Evolutionary conservation across 768 basidiomycete species (phyloP), one percentile per base, ranked within the genome.

Genomic region (Coprinopsis marcescibilis): DNA sequence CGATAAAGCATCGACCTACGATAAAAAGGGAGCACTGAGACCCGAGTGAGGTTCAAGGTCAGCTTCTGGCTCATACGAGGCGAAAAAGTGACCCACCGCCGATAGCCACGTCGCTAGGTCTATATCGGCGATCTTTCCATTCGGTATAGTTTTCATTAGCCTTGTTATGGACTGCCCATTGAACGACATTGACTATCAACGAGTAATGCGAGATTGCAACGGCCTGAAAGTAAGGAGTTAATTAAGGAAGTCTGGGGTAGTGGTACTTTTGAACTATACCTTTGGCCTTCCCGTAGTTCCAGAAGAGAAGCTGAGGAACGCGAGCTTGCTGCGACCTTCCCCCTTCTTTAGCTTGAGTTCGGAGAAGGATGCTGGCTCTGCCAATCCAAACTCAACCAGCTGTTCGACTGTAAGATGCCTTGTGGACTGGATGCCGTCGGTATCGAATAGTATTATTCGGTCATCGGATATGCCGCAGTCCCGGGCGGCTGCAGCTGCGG

Each of bases 261-360:
- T 37, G 29, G 8, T 32, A 32, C n/a, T 32, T n/a, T 32, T 13
- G 14, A 32, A 8, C 14, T 39, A 17, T 33, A 80, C 81, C 76
- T 88, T 85, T 0, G 86, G 85, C 50, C 68, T 76, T 0, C 86
- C 85, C 2, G 86, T 89, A 0, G 85, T 89, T 47, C 76, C 76
- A 17, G 84, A 85, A 0, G 84, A 86, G 57, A 87, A 87, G 57
- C 73, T 79, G 21, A 86, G 63, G 50, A 86, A 78, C 0, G 86
- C 85, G 12, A 87, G 57, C 57, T 84, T 88, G 10, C 73, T 81
- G 61, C 70, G 83, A 14, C 67, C 83, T 62, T 88, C 85, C 1
- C 81, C 81, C 0, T 71, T 69, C 2, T 50, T 59, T 33, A 88
- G 61, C 27, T 53, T 69, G 23, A 73, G 67, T 58, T 86, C 83